These are phyloP conservation scores for Vachellia collinsii DNA, from an alignment of 306 rosid species.

Conservation along the genomic window DNA sequence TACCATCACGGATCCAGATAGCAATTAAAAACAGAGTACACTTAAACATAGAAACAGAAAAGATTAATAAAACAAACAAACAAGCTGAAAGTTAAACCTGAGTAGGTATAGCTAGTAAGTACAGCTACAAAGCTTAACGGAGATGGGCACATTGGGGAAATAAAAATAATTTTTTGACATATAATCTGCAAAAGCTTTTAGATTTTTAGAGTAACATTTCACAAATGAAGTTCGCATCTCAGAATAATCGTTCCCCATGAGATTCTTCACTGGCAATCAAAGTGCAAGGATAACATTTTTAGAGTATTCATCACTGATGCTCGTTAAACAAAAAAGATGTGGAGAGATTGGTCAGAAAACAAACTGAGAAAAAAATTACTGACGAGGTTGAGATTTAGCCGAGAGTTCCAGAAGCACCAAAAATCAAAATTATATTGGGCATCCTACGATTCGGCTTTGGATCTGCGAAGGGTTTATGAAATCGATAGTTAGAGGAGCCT, in stretches of 20 bases:
- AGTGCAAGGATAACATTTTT: constrained; percentile 46
- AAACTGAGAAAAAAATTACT: background rate
- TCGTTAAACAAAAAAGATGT: background rate
- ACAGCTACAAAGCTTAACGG: no score
- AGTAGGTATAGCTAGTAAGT: no score
- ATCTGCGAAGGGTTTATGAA: constrained; percentile 58
- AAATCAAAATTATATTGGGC: constrained; percentile 37
- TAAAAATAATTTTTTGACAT: no score
- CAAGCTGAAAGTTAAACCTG: no score
- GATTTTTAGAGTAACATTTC: background rate
- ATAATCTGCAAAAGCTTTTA: background rate
- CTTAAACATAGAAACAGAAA: no score
- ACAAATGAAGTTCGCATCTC: constrained; percentile 48
- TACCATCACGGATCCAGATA: no score
- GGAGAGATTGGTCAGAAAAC: background rate
- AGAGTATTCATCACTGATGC: constrained; percentile 48
- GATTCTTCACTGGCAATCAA: constrained; percentile 54
- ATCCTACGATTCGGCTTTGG: constrained; percentile 75
- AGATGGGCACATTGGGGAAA: background rate
- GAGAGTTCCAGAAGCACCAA: constrained; percentile 47
- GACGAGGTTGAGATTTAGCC: constrained; percentile 29
- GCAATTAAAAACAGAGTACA: no score
- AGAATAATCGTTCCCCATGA: constrained; percentile 55
- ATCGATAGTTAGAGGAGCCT: constrained; percentile 73
- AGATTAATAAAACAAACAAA: no score